phyloP scores from a whole-genome alignment of 768 basidiomycete species.

The Termitomyces sp. region DNA sequence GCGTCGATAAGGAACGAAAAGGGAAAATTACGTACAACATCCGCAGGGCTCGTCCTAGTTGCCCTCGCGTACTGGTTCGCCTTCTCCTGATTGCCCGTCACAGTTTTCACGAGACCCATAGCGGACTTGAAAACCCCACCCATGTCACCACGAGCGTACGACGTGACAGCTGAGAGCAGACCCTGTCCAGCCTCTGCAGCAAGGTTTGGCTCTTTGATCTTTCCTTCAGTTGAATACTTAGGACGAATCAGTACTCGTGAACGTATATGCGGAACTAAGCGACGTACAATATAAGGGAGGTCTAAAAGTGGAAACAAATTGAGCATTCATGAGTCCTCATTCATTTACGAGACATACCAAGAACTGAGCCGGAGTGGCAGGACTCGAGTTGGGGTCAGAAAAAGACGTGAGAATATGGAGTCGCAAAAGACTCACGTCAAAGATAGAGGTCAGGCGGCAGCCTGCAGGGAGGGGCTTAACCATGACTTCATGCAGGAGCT shows the following conservation, averaged over 20 bases:
- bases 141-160: slow-evolving; percentile 77
- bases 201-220: slow-evolving; percentile 90
- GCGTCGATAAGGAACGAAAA: background rate
- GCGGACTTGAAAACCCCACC: slow-evolving; percentile 72
- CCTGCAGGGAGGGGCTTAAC: slow-evolving; percentile 77
- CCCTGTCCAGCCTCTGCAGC: slow-evolving; percentile 85
- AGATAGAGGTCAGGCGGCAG: slow-evolving; percentile 83
- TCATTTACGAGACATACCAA: slow-evolving; percentile 42
- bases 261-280: background rate
- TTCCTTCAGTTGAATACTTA: slow-evolving; percentile 92
- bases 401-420: background rate
- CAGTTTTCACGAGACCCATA: slow-evolving; percentile 67
- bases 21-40: slow-evolving; percentile 54
- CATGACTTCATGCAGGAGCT: slow-evolving; percentile 77
- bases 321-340: background rate
- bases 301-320: slow-evolving; percentile 31
- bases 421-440: slow-evolving; percentile 49
- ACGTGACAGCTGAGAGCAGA: slow-evolving; percentile 68
- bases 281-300: slow-evolving; percentile 58
- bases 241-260: background rate
- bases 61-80: slow-evolving; percentile 55
- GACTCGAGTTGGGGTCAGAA: slow-evolving; percentile 36
- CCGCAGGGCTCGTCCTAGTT: slow-evolving; percentile 76
- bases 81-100: slow-evolving; percentile 59
- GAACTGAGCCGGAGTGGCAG: slow-evolving; percentile 86